phyloP scores from a whole-genome alignment of 805 yeast genomes.

The Pichia californica region DNA sequence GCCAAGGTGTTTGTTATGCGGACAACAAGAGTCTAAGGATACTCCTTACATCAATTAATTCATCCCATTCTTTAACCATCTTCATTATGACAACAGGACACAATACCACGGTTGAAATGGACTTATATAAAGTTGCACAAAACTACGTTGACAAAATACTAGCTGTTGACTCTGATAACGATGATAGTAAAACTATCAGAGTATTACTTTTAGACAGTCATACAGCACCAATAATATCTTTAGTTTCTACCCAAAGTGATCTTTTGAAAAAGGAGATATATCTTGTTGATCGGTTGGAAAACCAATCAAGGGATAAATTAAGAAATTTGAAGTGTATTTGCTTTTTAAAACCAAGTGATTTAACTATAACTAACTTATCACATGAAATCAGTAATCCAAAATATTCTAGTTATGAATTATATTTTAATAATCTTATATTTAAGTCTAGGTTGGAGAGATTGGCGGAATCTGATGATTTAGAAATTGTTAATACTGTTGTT shows the following conservation, averaged over 20 bases:
- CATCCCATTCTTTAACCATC: no score
- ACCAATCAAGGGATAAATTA: slow-evolving; percentile 53
- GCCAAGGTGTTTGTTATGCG: no score
- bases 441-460: slow-evolving; percentile 77
- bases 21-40: no score
- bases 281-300: slow-evolving; percentile 65
- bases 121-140: slow-evolving; percentile 41
- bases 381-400: slow-evolving; percentile 73
- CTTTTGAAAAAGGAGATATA: slow-evolving; percentile 79
- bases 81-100: background rate
- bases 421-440: slow-evolving; percentile 66
- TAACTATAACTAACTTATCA: slow-evolving; percentile 51
- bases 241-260: slow-evolving; percentile 83
- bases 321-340: slow-evolving; percentile 78
- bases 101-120: slow-evolving; percentile 28
- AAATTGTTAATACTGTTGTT: slow-evolving; percentile 65
- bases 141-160: slow-evolving; percentile 36
- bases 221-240: slow-evolving; percentile 81
- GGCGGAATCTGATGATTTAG: slow-evolving; percentile 88
- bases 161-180: slow-evolving; percentile 13
- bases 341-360: slow-evolving; percentile 67
- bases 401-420: slow-evolving; percentile 70
- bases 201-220: slow-evolving; percentile 73
- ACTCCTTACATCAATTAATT: no score
- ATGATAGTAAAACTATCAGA: slow-evolving; percentile 38